Base-by-base conservation (phyloP, 2,329 filamentous ascomycete genomes). In the Aureobasidium pullulans region DNA sequence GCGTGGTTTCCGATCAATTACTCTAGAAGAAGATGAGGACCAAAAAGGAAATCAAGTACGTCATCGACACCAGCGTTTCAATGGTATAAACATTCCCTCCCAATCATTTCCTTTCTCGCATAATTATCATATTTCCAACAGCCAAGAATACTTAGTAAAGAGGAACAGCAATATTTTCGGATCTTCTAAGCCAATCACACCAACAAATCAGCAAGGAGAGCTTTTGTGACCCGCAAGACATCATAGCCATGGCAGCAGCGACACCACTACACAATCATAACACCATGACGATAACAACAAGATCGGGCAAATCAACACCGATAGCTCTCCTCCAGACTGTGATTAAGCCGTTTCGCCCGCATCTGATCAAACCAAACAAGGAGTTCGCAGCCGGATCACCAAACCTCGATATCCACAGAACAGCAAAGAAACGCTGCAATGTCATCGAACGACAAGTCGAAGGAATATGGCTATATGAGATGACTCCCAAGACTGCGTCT, bases 391-490 rank as follows among this genome's bases (percentile, higher is more conserved):
- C 72, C 19, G 77, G 76, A 43, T 78, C 76, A 3, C 70, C 72
- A 7, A 66, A 66, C 28, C 68, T 80, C 1, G 67, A 68, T 5
- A 69, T 74, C 1, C 70, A 70, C 16, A 69, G 68, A 46, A 69
- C 71, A 4, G 70, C 71, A 8, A 63, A 66, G 2, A 68, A 66
- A 57, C 61, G 62, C 37, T 75, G 74, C 64, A 68, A 68, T 8
- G 65, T 77, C n/a, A 64, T 62, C 5, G 73, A 80, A 62, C 71
- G 75, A 8, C 67, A 65, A 48, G 70, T 77, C 11, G 72, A 74
- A 42, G 75, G 70, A 47, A 73, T 79, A 11, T 73, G 73, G 63
- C 69, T 80, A 19, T 81, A 80, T 68, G 77, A 79, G 52, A 61
- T 79, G 5, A 47, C 64, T 9, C 63, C 71, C 4, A 67, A 66